Percentiles rank a stretch among this genome's conserved stretches.
Evolutionary conservation across 495 filamentous ascomycete genomes (phyloP).

Genomic region (Penicillium psychrofluorescens): DNA sequence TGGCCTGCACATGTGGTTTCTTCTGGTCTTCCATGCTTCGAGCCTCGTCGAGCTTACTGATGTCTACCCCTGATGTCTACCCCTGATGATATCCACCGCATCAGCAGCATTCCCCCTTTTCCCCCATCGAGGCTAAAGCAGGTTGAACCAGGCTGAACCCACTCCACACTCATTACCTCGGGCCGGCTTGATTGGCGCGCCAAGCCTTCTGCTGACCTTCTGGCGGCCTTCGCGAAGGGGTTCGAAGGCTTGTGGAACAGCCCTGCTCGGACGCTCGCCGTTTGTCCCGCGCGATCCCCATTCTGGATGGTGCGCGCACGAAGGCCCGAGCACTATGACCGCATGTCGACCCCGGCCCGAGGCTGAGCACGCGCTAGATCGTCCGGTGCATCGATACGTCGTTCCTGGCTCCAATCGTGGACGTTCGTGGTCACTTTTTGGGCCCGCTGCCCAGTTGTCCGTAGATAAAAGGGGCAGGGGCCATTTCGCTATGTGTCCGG

Average conservation of each 20-base stretch:
- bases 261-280: background rate
- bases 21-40: constrained; percentile 4
- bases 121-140: too few species aligned
- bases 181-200: constrained; percentile 12
- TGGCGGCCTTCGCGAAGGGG: constrained; percentile 31
- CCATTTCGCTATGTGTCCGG: too few species aligned
- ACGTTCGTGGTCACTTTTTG: too few species aligned
- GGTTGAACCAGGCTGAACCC: constrained; percentile 10
- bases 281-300: constrained; percentile 6
- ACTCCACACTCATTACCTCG: constrained; percentile 20
- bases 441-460: too few species aligned
- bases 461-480: too few species aligned
- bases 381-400: too few species aligned
- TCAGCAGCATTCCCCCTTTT: constrained; percentile 11
- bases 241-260: constrained; percentile 21
- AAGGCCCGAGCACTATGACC: too few species aligned
- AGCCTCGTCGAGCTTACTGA: constrained; percentile 1
- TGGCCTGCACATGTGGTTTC: background rate
- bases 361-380: too few species aligned
- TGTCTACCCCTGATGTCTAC: constrained; percentile 7
- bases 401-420: too few species aligned
- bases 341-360: too few species aligned
- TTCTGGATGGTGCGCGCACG: constrained; percentile 10
- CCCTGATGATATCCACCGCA: constrained; percentile 5
- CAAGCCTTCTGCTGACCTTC: constrained; percentile 34